A percentile compares a stretch with the other conserved stretches of the same genome.
Evolutionary conservation across 306 rosid genomes (phyloP).

Genomic region (Arachis stenosperma): DNA sequence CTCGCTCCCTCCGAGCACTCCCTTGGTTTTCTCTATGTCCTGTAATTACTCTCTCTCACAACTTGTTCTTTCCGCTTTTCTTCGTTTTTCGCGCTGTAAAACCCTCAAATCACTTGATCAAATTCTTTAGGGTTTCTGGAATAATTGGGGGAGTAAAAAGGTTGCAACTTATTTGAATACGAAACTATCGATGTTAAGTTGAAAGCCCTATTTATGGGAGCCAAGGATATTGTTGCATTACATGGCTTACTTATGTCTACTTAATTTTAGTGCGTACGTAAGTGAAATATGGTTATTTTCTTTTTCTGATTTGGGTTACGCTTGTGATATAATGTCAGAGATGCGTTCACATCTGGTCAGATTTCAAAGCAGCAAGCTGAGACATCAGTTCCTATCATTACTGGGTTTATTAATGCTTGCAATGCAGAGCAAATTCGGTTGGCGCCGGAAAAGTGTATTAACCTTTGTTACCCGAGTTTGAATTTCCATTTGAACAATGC

Average conservation of each 20-base stretch:
- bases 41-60: slow-evolving; percentile 42
- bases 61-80: neutral
- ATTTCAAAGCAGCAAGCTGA: slow-evolving; percentile 64
- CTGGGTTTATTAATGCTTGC: slow-evolving; percentile 66
- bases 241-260: neutral
- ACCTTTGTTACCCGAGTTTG: neutral
- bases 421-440: slow-evolving; percentile 70
- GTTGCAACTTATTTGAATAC: neutral
- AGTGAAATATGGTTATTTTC: neutral
- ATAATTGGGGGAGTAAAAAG: neutral
- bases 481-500: slow-evolving; percentile 10
- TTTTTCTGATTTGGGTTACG: neutral
- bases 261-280: neutral
- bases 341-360: slow-evolving; percentile 56
- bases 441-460: slow-evolving; percentile 81
- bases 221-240: neutral
- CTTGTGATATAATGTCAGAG: slow-evolving; percentile 56
- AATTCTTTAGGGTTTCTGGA: neutral
- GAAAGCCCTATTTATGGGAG: neutral
- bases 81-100: neutral
- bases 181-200: neutral
- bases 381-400: slow-evolving; percentile 46
- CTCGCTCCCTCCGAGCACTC: slow-evolving; percentile 75
- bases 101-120: neutral
- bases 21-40: slow-evolving; percentile 66